Base-by-base conservation (phyloP, 345 rosid species). In the Cardamine occulta region DNA sequence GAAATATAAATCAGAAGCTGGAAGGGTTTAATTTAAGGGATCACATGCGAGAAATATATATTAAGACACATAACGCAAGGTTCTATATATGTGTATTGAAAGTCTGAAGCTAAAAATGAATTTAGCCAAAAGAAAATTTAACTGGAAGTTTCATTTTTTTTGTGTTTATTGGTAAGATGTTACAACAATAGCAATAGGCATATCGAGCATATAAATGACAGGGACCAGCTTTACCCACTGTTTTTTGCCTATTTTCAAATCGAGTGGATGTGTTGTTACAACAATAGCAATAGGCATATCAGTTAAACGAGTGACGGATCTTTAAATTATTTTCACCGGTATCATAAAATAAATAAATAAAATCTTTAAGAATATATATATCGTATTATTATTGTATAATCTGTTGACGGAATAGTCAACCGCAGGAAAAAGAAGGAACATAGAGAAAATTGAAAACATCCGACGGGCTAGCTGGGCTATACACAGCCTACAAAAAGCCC, bases 1-100 rank as follows among this genome's bases (percentile, higher is more conserved):
- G 21, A 65, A 44, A 55, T 26, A 12, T 5, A 37, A 21, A 34
- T 28, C 8, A 58, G 60, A 66, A 24, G 29, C 13, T 44, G 9
- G 11, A 74, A 58, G 66, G 37, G 71, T n/a, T n/a, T n/a, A n/a
- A n/a, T n/a, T n/a, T n/a, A 74, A 66, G 60, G 32, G 28, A 66
- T 37, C 56, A 42, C 64, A 66, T 47, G 59, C 24, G 54, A 66
- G 3, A 45, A 11, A 35, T 34, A 56, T 24, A 65, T 32, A 57
- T 45, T 35, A 37, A 49, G 72, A 31, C 55, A 61, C 61, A 48
- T 53, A 58, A 26, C 53, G 37, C 18, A 74, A 58, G 44, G 66
- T 57, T 57, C 52, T 59, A 31, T 28, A 49, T 68, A 54, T 68
- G 74, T 75, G 56, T 60, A 60, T 6, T 51, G 63, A 51, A 68